These are phyloP conservation scores for Camillea tinctor DNA, from an alignment of 2,329 filamentous ascomycete species.

Conservation along the genomic window DNA sequence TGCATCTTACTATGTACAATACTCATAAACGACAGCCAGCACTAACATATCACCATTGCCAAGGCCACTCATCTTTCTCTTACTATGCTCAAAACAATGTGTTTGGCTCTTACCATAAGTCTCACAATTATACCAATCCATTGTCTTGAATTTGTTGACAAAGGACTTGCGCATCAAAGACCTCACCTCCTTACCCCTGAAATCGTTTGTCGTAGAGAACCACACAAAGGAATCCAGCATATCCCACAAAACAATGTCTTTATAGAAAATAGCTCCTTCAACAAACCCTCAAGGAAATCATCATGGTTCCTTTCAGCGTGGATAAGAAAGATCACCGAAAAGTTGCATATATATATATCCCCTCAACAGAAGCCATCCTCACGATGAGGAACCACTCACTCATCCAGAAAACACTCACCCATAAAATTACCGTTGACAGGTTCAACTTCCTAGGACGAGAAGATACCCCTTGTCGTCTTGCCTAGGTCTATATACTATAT, in stretches of 20 bases:
- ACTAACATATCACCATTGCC: too few relatives aligned
- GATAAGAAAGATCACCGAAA: neutral
- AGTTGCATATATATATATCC: neutral
- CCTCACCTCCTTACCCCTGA: neutral
- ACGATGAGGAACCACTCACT: neutral
- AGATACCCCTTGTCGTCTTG: neutral
- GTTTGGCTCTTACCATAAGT: too few relatives aligned
- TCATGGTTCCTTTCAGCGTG: neutral
- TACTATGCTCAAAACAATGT: too few relatives aligned
- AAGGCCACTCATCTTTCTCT: too few relatives aligned
- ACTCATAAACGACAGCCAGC: too few relatives aligned
- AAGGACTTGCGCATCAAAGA: neutral
- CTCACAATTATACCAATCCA: neutral
- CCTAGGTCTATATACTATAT: neutral
- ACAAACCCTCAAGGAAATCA: slow-evolving; percentile 7
- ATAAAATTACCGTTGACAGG: slow-evolving; percentile 1
- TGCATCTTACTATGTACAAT: too few relatives aligned
- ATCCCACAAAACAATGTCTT: neutral
- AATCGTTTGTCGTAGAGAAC: neutral
- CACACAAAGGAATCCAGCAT: neutral
- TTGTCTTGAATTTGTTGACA: neutral
- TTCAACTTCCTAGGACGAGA: slow-evolving; percentile 6
- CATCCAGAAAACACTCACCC: neutral
- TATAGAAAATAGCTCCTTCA: neutral
- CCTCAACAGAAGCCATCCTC: neutral